A percentile compares a stretch with the other conserved stretches of the same genome.
phyloP scores from a whole-genome alignment of 768 basidiomycete species.

The Kwoniella sp. region DNA sequence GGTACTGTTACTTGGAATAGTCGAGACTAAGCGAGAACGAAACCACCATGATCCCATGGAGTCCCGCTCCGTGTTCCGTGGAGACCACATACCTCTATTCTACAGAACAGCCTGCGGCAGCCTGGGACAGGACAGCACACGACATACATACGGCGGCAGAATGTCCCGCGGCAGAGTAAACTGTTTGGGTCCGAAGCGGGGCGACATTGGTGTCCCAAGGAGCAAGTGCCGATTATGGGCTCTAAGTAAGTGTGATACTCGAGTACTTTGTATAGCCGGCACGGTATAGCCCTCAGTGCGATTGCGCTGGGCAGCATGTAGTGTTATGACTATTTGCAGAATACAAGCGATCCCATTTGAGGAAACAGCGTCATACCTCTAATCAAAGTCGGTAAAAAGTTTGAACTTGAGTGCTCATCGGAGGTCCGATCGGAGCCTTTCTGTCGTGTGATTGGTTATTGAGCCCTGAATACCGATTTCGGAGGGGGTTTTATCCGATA shows the following conservation, averaged over 20 bases:
- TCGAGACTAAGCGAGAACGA: too few relatives aligned
- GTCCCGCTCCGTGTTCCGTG: too few relatives aligned
- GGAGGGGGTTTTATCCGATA: not conserved
- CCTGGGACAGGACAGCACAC: too few relatives aligned
- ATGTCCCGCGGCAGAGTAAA: too few relatives aligned
- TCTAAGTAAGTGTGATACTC: too few relatives aligned
- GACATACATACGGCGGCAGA: too few relatives aligned
- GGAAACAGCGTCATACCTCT: not conserved
- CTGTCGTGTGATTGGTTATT: not conserved
- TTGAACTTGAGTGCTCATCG: not conserved
- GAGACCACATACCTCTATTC: too few relatives aligned
- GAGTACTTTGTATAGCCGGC: not conserved
- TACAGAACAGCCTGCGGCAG: not conserved
- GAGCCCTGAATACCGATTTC: not conserved
- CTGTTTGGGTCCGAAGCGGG: too few relatives aligned
- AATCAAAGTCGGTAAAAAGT: not conserved
- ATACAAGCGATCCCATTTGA: not conserved
- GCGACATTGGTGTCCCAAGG: not conserved
- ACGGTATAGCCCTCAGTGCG: not conserved
- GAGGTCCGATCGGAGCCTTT: conserved; percentile 10
- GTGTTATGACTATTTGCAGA: not conserved
- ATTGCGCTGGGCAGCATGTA: too few relatives aligned
- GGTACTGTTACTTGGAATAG: too few relatives aligned
- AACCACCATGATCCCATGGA: too few relatives aligned
- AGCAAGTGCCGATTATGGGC: too few relatives aligned